Base-by-base conservation (phyloP, 2,329 filamentous ascomycete genomes). In the Fusarium tuaranense region DNA sequence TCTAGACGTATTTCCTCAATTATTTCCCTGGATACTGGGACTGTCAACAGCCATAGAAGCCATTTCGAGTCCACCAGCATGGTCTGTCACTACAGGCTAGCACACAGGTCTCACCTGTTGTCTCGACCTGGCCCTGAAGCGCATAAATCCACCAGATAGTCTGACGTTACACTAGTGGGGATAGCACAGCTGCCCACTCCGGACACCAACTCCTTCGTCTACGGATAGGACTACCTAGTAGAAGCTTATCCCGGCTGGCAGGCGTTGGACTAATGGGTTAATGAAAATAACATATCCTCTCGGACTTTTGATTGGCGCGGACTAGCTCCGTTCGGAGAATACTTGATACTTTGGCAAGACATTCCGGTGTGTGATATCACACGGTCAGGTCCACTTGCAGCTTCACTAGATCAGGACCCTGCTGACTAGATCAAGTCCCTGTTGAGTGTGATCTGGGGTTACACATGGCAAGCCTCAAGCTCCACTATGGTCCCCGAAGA, bases 201-300 rank as follows among this genome's bases (percentile, higher is more conserved):
- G 62, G 59, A 38, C 48, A 27, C 72, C 72, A 66, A 12, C 2
- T 27, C 22, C 4, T 18, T 70, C 60, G 61, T 5, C 13, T 7
- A 7, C 0, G 16, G 27, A n/a, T 27, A 1, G 18, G 36, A 39
- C 6, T 12, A 22, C 63, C 58, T 67, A 65, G 62, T 27, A 69
- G 69, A 63, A 75, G 58, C 32, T 72, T 72, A 41, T 63, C 48
- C 36, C n/a, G 12, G n/a, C 30, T 32, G 27, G 51, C 41, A 60
- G 14, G 18, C 12, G 1, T 60, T 55, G 22, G 63, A 59, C 12
- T n/a, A 7, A 5, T 13, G 13, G 9, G 57, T 46, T 12, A 41
- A 46, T 55, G 25, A 5, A 22, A 27, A n/a, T 41, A n/a, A 8
- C 34, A 41, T 20, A 9, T 67, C 48, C n/a, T 14, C 7, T 7